Evolutionary conservation across 352 stramenopile species (phyloP).

Genomic region (Hyaloperonospora arabidopsidis): DNA sequence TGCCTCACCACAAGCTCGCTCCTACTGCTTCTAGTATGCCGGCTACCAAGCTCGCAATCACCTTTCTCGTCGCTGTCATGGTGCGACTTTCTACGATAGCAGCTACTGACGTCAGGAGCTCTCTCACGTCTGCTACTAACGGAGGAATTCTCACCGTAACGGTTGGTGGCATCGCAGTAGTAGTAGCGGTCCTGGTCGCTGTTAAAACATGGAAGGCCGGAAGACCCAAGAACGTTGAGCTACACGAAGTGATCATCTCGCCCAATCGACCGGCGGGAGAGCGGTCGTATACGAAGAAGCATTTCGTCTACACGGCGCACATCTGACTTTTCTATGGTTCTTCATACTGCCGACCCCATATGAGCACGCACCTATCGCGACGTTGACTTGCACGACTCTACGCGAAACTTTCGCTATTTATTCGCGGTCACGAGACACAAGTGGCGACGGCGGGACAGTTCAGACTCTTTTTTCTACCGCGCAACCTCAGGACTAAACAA

Average conservation of each 20-base stretch:
- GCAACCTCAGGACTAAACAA: too few species aligned
- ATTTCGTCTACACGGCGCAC: slow-evolving; percentile 49
- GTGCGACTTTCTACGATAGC: too few species aligned
- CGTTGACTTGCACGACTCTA: slow-evolving; percentile 20
- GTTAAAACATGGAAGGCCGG: slow-evolving; percentile 16
- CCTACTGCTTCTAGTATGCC: too few species aligned
- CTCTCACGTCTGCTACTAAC: too few species aligned
- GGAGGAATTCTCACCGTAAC: too few species aligned
- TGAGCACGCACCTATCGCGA: slow-evolving; percentile 8
- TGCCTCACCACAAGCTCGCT: too few species aligned
- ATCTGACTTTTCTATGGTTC: slow-evolving; percentile 19
- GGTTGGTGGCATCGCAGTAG: slow-evolving; percentile 6
- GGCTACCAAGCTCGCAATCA: too few species aligned
- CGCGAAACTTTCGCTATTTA: too few species aligned
- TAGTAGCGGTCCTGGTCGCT: slow-evolving; percentile 16
- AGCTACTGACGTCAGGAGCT: too few species aligned
- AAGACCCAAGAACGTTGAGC: slow-evolving; percentile 20
- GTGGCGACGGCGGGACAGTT: background rate
- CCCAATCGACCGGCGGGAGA: slow-evolving; percentile 26
- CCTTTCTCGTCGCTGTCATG: too few species aligned
- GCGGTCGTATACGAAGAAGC: slow-evolving; percentile 27
- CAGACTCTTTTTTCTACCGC: background rate
- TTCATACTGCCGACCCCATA: slow-evolving; percentile 14
- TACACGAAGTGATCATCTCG: slow-evolving; percentile 38
- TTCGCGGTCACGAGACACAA: too few species aligned